Conservation (phyloP, 2,329 filamentous ascomycete genomes). For the Fusarium sp. region DNA sequence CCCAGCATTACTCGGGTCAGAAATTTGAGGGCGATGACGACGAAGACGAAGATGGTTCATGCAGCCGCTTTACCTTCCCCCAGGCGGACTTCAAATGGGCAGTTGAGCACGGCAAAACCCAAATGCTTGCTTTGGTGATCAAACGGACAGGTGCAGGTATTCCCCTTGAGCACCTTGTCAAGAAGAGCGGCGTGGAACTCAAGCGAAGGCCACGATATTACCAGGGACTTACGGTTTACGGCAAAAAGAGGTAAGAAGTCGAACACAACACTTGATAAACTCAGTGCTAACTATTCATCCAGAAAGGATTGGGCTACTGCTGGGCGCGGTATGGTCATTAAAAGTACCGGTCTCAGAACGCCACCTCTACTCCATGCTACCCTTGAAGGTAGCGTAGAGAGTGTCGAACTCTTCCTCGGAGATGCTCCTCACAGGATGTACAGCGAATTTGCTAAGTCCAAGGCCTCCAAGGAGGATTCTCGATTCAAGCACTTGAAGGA, state of each 20-base stretch:
- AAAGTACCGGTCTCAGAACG: conserved; percentile 57
- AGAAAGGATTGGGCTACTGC: conserved; percentile 78
- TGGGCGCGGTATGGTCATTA: conserved; percentile 61
- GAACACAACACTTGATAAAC: neutral
- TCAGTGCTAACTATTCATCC: conserved; percentile 28
- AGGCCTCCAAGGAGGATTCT: conserved; percentile 70
- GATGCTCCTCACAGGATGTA: conserved; percentile 77
- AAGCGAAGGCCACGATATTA: conserved; percentile 78
- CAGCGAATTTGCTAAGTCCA: conserved; percentile 72
- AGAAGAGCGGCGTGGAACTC: conserved; percentile 73
- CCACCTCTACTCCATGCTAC: conserved; percentile 74
- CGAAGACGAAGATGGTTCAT: conserved; percentile 52
- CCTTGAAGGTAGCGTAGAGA: conserved; percentile 68
- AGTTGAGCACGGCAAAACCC: conserved; percentile 62
- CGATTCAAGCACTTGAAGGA: conserved; percentile 72
- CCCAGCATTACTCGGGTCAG: conserved; percentile 58
- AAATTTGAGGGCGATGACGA: conserved; percentile 53
- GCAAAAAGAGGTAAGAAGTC: conserved; percentile 69
- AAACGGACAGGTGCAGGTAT: conserved; percentile 75
- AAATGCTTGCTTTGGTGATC: conserved; percentile 74
- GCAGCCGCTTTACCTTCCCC: conserved; percentile 56
- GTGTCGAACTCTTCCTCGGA: conserved; percentile 82
- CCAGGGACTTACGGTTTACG: conserved; percentile 80
- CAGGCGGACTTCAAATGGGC: conserved; percentile 58
- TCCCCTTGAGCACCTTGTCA: conserved; percentile 74